Base-by-base conservation (phyloP, 768 basidiomycete species). In the Mycena olivaceomarginata region DNA sequence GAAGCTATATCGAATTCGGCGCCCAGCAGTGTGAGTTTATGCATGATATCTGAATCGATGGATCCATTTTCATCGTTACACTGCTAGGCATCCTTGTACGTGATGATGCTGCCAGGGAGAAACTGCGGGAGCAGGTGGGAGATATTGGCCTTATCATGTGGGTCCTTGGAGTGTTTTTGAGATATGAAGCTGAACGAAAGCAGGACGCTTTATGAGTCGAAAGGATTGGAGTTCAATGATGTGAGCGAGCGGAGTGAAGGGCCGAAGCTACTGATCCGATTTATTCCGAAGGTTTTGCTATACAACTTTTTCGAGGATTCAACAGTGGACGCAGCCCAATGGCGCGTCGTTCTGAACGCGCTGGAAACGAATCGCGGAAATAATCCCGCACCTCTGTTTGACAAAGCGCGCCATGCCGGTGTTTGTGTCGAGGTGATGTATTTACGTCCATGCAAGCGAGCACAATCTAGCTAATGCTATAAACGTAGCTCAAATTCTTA, bases 251-350 rank as follows among this genome's bases (percentile, higher is more conserved):
- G 31, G 43, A 37, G 45, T 22, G 16, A 8, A 11, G 39, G 8
- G 45, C 53, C 31, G 53, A 15, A 56, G 40, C 67, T 4, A 39
- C 31, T 51, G 53, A 74, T 13, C 62, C 5, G 1, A 72, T 37
- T 56, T 40, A 53, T 70, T 5, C 59, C 5, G 0, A 72, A 95
- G 94, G 94, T 96, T 5, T 86, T 96, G 4, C 80, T 96, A 13
- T 95, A 93, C 79, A 92, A 96, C 77, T 95, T 95, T 83, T 96
- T 96, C 79, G 88, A 91, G 37, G 93, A 94, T 77, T 95, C 95
- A 0, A 78, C 81, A 0, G 83, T 90, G 2, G 89, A 89, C 53
- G 72, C 82, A 2, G 83, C 90, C 0, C 92, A 92, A 63, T 95
- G 94, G 94, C 86, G 92, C 11, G 86, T 93, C 1, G 84, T 94